Base-by-base conservation (phyloP, 495 filamentous ascomycete genomes). In the Hypoxylon cercidicola region DNA sequence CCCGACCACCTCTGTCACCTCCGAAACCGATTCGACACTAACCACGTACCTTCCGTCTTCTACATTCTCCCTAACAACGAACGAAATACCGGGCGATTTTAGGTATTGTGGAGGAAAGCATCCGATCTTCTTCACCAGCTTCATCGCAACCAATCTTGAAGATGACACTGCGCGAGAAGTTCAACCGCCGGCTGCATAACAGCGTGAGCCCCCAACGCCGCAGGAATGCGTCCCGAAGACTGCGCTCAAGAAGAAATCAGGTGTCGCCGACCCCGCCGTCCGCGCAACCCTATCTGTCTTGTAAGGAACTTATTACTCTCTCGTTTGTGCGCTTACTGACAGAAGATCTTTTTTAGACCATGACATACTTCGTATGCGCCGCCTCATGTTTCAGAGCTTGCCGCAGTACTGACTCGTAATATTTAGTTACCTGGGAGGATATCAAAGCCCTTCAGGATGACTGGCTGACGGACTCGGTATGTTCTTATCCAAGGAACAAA, bases 391-490 rank as follows among this genome's bases (percentile, higher is more conserved):
- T 25, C 5, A 25, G 23, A 25, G 23, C 23, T 25, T 41, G 13
- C 35, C 10, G 8, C 35, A 19, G 68, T 15, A 71, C 68, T 72
- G 23, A 66, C 49, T 45, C 34, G 3, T 10, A 13, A 45, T 23
- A 18, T 11, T 11, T 55, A 81, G 74, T 81, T 16, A 78, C 74
- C 16, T 75, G 85, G 72, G 92, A 94, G 71, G 95, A 99, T 75
- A 85, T 97, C 62, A 89, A 90, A 74, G 88, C 88, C 25, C 83
- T 99, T 45, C 94, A 91, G 78, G 81, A 90, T 73, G 96, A 97
- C 80, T 99, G 95, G 95, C 81, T 99, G 47, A 98, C 94, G n/a
- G 95, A 99, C 75, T 97, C 97, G 80, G 93, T 96, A 85, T 56
- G 88, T 44, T 58, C 32, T 30, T 23, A 23, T 12, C 12, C 6